A percentile compares a stretch with the other conserved stretches of the same genome.
Conservation (phyloP, 2,329 filamentous ascomycete genomes). For the Cladophialophora immunda region DNA sequence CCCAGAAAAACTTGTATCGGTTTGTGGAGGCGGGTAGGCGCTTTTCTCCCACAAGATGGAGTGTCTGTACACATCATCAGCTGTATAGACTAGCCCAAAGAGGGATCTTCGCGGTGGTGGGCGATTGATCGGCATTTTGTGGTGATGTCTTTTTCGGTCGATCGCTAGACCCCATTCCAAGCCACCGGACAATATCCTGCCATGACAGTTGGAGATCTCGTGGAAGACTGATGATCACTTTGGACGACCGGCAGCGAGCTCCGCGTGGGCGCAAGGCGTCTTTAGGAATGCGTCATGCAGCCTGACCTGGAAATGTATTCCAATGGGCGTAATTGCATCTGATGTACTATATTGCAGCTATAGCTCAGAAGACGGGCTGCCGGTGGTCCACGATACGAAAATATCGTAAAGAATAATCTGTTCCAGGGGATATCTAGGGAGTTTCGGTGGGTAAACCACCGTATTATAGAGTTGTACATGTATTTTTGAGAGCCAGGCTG, state of each 20-base stretch:
- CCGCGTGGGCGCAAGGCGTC: not conserved
- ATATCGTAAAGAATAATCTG: too few species aligned
- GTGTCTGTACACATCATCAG: not conserved
- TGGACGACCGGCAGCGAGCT: not conserved
- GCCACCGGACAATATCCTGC: not conserved
- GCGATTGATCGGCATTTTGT: not conserved
- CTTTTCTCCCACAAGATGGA: not conserved
- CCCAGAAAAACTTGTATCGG: not conserved
- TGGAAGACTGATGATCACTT: not conserved
- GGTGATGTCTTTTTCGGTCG: not conserved
- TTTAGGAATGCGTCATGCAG: not conserved
- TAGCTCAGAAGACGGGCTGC: too few species aligned
- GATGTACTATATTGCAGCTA: too few species aligned
- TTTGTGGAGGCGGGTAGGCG: conserved; percentile 2
- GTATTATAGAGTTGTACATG: not conserved
- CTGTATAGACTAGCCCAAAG: not conserved
- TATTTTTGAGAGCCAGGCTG: not conserved
- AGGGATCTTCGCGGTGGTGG: conserved; percentile 13
- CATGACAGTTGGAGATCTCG: not conserved
- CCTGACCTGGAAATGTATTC: not conserved
- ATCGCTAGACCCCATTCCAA: too few species aligned
- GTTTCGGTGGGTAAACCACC: not conserved
- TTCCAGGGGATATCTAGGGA: too few species aligned
- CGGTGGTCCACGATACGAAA: too few species aligned
- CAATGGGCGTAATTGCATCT: too few species aligned